Base-by-base conservation (phyloP, 768 basidiomycete species). In the Pleurotus eryngii region DNA sequence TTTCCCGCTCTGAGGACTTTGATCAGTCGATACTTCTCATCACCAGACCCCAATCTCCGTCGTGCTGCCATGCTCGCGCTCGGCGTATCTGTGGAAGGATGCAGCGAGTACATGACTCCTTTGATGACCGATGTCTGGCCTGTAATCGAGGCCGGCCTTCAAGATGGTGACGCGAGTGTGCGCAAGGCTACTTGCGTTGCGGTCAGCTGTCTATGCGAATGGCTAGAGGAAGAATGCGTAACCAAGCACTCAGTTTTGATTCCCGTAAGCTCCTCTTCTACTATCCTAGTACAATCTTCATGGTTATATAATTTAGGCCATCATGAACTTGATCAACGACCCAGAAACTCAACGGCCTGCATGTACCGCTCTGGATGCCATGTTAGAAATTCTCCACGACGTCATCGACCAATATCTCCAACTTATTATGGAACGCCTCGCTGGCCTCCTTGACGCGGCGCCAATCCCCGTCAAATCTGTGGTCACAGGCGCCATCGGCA, bases 401-500 rank as follows among this genome's bases (percentile, higher is more conserved):
- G 84, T 85, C 63, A 95, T 97, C 62, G 89, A 90, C 59, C 87
- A 89, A 67, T 98, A 99, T 75, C 85, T 99, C 47, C 83, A 83
- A 55, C 82, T 91, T 58, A 94, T 99, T 66, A 98, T 99, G 97
- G 90, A 94, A 63, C 87, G 90, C 46, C 89, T 99, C 54, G 84
- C 85, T 42, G 85, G 85, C 58, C 82, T 99, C 20, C 85, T 99
- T 56, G 90, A 93, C 64, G 87, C 82, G 15, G 94, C 93, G 0
- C 88, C 94, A n/a, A 75, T 90, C 59, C 68, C 85, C 27, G 87
- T 98, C 72, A 96, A 98, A 76, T 81, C 91, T 45, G 95, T 98
- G 63, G 92, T 98, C 62, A 95, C 93, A 59, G 96, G 96, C 6
- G 97, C 97, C 17, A 98, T 99, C 63, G 97, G 97, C 37, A 95